Percentiles rank a stretch among this genome's conserved stretches.
These are phyloP conservation scores for Zygnema circumcarinatum DNA, from an alignment of 139 green algal genomes.

Conservation along the genomic window DNA sequence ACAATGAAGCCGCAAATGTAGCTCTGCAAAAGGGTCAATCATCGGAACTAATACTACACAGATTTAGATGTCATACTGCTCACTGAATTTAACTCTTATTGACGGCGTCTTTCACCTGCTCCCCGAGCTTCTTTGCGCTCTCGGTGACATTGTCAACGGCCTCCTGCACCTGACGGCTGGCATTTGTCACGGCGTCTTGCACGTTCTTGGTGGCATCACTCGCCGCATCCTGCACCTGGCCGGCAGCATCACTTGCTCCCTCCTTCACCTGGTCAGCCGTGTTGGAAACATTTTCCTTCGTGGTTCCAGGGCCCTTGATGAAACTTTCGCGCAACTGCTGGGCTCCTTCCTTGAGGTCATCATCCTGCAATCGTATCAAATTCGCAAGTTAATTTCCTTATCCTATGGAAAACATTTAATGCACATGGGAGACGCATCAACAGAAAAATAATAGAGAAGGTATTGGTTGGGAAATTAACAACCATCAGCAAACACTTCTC, in stretches of 20 bases:
- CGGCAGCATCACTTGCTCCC: not conserved
- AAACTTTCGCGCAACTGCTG: not conserved
- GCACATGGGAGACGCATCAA: not conserved
- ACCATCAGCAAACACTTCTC: not conserved
- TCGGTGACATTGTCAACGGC: conserved; percentile 16
- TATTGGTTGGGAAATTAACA: not conserved
- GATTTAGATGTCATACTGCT: not conserved
- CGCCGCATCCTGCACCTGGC: conserved; percentile 6
- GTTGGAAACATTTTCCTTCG: not conserved
- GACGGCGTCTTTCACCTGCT: conserved; percentile 22
- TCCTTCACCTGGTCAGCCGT: not conserved
- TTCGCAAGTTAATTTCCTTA: too few relatives aligned
- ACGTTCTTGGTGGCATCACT: conserved; percentile 9
- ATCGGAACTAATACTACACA: too few relatives aligned
- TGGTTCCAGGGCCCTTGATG: not conserved
- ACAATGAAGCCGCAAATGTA: too few relatives aligned
- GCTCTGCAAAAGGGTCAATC: too few relatives aligned
- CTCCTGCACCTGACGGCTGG: not conserved
- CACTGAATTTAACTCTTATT: not conserved
- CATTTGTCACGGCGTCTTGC: not conserved
- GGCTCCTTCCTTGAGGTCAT: not conserved
- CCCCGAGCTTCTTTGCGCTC: conserved; percentile 5
- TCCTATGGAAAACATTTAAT: not conserved
- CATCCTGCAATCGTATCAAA: not conserved
- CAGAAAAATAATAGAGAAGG: not conserved